These are phyloP conservation scores for Phialemoniopsis sp. DNA, from an alignment of 2,329 filamentous ascomycete species.

Conservation along the genomic window DNA sequence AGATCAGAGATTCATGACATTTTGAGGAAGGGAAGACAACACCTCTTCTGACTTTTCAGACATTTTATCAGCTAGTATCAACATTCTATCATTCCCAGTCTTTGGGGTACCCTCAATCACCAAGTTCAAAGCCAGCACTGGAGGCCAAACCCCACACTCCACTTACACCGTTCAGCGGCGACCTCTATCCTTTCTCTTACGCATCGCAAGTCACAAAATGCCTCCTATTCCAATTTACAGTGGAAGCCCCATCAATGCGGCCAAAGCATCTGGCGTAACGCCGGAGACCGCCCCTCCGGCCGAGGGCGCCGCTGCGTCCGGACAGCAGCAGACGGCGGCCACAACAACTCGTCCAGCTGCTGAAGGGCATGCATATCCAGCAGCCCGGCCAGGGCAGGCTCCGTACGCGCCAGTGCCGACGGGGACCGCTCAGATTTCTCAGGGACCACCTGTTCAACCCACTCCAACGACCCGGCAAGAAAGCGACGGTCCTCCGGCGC, in stretches of 20 bases:
- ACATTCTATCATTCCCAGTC: too few species aligned
- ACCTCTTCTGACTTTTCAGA: too few species aligned
- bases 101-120: too few species aligned
- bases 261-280: conserved; percentile 46
- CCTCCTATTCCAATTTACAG: conserved; percentile 57
- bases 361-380: conserved; percentile 23
- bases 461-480: conserved; percentile 33
- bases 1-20: neutral
- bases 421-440: conserved; percentile 22
- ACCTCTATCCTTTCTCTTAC: too few species aligned
- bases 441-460: conserved; percentile 30
- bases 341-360: conserved; percentile 21
- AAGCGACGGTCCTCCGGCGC: conserved; percentile 40
- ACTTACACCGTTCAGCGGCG: too few species aligned
- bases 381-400: conserved; percentile 41
- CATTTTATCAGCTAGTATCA: too few species aligned
- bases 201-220: conserved; percentile 43
- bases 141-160: neutral
- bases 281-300: conserved; percentile 34
- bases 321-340: conserved; percentile 19
- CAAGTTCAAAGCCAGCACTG: too few species aligned
- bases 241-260: conserved; percentile 53
- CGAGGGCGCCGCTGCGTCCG: conserved; percentile 9
- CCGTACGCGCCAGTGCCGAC: conserved; percentile 41
- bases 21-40: too few species aligned